These are phyloP conservation scores for Fibroporia radiculosa DNA, from an alignment of 768 basidiomycete species.

Conservation along the genomic window DNA sequence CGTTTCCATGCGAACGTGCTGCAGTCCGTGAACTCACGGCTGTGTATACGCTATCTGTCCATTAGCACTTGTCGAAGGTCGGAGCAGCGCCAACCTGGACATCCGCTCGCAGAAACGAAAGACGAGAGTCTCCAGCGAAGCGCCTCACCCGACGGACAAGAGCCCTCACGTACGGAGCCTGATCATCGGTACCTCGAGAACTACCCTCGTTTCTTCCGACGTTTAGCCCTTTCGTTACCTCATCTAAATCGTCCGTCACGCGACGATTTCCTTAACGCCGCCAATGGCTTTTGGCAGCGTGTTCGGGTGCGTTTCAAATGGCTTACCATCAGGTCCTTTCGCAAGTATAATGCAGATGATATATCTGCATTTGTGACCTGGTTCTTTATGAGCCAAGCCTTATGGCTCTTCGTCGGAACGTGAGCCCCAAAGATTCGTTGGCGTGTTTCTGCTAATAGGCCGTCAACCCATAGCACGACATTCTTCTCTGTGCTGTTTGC, in stretches of 20 bases:
- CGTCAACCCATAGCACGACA: conserved; percentile 56
- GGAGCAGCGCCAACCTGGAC: neutral
- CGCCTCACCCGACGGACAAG: conserved; percentile 7
- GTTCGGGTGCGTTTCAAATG: conserved; percentile 91
- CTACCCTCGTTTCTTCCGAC: conserved; percentile 75
- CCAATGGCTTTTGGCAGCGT: conserved; percentile 88
- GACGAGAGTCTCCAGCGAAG: neutral
- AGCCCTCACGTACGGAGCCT: neutral
- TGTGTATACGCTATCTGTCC: conserved; percentile 1
- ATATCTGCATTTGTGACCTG: conserved; percentile 94
- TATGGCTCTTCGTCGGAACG: conserved; percentile 96
- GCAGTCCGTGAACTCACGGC: neutral
- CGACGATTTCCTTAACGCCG: conserved; percentile 82
- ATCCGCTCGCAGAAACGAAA: neutral
- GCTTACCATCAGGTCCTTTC: conserved; percentile 92
- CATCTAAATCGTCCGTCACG: conserved; percentile 73
- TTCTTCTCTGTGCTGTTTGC: conserved; percentile 94
- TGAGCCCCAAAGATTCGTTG: too few relatives aligned
- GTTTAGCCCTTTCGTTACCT: conserved; percentile 72
- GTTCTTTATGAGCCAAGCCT: conserved; percentile 91
- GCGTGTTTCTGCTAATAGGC: too few relatives aligned
- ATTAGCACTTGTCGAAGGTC: neutral
- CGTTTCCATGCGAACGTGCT: neutral
- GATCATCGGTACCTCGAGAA: conserved; percentile 38
- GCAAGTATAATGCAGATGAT: conserved; percentile 93